Evolutionary conservation across 192 early-diverging fungal genomes (phyloP).

Genomic region (Mortierella alpina): DNA sequence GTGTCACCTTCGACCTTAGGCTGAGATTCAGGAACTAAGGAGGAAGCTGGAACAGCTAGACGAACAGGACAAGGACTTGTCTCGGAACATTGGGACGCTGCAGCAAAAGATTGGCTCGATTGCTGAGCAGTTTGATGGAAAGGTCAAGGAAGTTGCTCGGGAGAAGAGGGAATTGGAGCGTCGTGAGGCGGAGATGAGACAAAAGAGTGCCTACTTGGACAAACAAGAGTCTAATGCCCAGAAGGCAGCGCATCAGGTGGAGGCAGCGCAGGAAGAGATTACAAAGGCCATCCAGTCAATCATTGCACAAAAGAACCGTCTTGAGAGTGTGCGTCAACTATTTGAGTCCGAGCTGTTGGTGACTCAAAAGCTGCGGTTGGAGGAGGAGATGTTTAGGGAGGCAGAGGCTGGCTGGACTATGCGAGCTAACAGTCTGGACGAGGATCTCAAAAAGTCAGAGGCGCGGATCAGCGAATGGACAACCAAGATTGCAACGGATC

Average conservation of each 20-base stretch:
- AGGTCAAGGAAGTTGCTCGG: conserved; percentile 14
- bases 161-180: conserved; percentile 34
- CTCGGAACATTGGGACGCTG: conserved; percentile 6
- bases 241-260: conserved; percentile 2
- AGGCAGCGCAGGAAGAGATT: conserved; percentile 2
- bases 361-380: conserved; percentile 22
- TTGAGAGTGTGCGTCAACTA: conserved; percentile 18
- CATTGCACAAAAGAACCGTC: conserved; percentile 13
- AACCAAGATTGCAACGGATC: conserved; percentile 1
- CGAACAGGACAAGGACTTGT: conserved; percentile 20
- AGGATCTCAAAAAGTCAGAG: conserved; percentile 10
- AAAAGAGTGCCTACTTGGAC: conserved; percentile 8
- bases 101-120: conserved; percentile 24
- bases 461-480: conserved; percentile 12
- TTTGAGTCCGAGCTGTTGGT: conserved; percentile 12
- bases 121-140: conserved; percentile 27
- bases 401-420: conserved; percentile 42
- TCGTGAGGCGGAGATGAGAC: conserved; percentile 5
- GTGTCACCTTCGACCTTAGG: conserved; percentile 3
- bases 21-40: conserved; percentile 32
- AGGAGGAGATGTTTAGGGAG: conserved; percentile 36
- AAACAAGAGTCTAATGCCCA: conserved; percentile 19
- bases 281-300: conserved; percentile 18
- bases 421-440: background rate
- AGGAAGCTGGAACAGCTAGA: conserved; percentile 13